Evolutionary conservation across 2,329 filamentous ascomycete genomes (phyloP).

Genomic region (Epichloe hybrida): DNA sequence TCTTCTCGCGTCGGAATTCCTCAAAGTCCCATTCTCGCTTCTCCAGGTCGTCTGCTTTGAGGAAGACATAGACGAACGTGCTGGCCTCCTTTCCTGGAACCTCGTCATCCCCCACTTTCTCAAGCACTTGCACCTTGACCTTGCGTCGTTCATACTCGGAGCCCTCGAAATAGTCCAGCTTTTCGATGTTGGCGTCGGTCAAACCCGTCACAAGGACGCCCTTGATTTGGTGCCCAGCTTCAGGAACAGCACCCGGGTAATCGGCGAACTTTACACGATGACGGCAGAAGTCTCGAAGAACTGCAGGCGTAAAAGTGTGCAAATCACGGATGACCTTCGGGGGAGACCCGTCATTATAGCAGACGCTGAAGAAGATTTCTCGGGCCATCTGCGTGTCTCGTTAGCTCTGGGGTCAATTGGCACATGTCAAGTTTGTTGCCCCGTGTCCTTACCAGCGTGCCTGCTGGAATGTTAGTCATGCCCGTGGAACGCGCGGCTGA

Average conservation of each 20-base stretch:
- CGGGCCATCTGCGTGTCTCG: conserved; percentile 52
- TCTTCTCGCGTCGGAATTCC: conserved; percentile 65
- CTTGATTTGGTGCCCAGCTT: conserved; percentile 45
- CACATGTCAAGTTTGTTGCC: not conserved
- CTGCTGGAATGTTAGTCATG: conserved; percentile 10
- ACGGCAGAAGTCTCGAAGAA: conserved; percentile 62
- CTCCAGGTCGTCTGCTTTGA: conserved; percentile 41
- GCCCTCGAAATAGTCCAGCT: conserved; percentile 76
- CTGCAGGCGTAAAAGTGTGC: conserved; percentile 54
- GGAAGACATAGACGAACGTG: conserved; percentile 54
- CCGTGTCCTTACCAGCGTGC: conserved; percentile 20
- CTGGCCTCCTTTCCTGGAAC: conserved; percentile 32
- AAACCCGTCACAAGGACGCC: conserved; percentile 69
- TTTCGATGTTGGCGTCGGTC: conserved; percentile 59
- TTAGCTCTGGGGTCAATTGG: conserved; percentile 11
- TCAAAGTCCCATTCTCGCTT: conserved; percentile 76
- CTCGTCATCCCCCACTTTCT: conserved; percentile 23
- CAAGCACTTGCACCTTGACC: conserved; percentile 38
- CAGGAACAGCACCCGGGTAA: conserved; percentile 65
- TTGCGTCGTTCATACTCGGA: conserved; percentile 50
- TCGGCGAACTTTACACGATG: conserved; percentile 54
- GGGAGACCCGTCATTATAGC: conserved; percentile 45
- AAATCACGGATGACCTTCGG: conserved; percentile 39
- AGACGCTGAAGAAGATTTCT: conserved; percentile 73
- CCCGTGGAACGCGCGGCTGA: not conserved